Evolutionary conservation across 1,284 basidiomycete species (phyloP).

Genomic region (Cystobasidiaceae sp.): DNA sequence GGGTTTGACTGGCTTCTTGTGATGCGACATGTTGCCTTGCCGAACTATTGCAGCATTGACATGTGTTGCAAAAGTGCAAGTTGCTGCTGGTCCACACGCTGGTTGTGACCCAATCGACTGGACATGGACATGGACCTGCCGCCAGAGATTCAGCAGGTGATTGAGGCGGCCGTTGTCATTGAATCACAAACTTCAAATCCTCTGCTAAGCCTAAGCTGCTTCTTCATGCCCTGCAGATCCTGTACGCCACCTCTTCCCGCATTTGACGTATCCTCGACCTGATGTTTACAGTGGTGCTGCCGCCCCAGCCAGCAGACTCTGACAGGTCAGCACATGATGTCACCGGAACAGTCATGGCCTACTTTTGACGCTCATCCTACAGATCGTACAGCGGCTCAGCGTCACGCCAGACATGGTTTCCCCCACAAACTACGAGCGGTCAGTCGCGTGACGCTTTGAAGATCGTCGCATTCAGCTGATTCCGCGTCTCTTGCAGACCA

Average conservation of each 20-base stretch:
- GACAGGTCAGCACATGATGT: neutral
- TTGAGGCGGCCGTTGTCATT: neutral
- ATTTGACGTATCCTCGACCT: neutral
- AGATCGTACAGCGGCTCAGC: neutral
- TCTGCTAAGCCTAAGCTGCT: neutral
- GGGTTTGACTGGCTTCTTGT: slow-evolving; percentile 27
- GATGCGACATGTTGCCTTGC: slow-evolving; percentile 26
- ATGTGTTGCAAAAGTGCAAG: too few species aligned
- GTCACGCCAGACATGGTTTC: neutral
- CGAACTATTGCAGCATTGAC: too few species aligned
- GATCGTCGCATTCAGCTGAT: too few species aligned
- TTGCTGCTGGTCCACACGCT: too few species aligned
- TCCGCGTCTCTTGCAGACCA: too few species aligned
- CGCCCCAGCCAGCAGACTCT: neutral
- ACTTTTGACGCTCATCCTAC: too few species aligned
- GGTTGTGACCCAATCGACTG: too few species aligned
- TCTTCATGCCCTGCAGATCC: neutral
- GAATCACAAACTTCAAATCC: neutral
- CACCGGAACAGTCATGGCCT: too few species aligned
- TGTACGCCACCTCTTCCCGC: neutral
- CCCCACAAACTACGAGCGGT: neutral
- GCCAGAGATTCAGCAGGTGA: neutral
- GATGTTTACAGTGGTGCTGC: too few species aligned
- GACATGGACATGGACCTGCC: neutral
- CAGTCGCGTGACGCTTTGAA: too few species aligned